Evolutionary conservation across 2,329 filamentous ascomycete genomes (phyloP).

Genomic region (Colletotrichum sp.): DNA sequence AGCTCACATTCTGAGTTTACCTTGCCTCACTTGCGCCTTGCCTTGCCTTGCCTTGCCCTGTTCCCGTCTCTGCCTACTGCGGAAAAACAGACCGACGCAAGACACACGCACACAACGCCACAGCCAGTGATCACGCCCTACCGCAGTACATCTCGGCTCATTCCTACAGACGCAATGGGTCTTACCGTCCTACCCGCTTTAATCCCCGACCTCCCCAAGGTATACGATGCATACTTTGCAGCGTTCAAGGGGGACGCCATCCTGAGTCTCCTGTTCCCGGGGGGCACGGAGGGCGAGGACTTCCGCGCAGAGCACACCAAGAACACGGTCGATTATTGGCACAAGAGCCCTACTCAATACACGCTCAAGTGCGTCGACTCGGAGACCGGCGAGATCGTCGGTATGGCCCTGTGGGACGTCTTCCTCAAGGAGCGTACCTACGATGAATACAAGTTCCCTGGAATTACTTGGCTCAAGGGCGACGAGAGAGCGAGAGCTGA

Average conservation of each 20-base stretch:
- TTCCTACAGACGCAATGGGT: conserved; percentile 29
- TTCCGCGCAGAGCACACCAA: conserved; percentile 47
- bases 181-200: conserved; percentile 47
- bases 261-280: conserved; percentile 47
- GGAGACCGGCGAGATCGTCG: conserved; percentile 44
- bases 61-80: not conserved
- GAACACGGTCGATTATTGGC: conserved; percentile 43
- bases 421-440: conserved; percentile 39
- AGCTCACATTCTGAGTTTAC: not conserved
- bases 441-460: conserved; percentile 46
- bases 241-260: conserved; percentile 46
- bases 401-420: conserved; percentile 51
- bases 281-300: conserved; percentile 31
- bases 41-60: not conserved
- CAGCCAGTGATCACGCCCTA: not conserved
- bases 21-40: not conserved
- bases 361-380: conserved; percentile 52
- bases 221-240: conserved; percentile 53
- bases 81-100: not conserved
- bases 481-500: conserved; percentile 46
- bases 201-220: conserved; percentile 46
- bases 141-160: not conserved
- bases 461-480: conserved; percentile 50
- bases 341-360: conserved; percentile 43
- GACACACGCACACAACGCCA: not conserved